Percentiles rank a stretch among this genome's conserved stretches.
Conservation (phyloP, 1,139 yeast species). For the Saccharomyces pastorianus region DNA sequence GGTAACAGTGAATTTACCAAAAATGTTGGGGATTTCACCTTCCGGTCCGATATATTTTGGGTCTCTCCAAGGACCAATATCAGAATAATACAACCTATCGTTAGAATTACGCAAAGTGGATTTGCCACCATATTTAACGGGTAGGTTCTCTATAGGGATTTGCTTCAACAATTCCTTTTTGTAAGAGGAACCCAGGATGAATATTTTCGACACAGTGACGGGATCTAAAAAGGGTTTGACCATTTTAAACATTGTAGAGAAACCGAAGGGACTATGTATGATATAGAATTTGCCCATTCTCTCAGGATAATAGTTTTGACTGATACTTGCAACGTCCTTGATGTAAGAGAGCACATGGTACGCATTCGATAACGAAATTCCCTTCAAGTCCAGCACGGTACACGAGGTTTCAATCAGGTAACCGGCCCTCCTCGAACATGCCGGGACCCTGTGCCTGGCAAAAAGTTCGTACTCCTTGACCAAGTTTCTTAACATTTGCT, state of each 20-base stretch:
- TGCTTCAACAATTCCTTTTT: constrained; percentile 34
- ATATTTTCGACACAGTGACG: constrained; percentile 87
- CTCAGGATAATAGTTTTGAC: constrained; percentile 95
- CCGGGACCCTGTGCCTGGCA: constrained; percentile 73
- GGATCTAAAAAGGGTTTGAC: constrained; percentile 92
- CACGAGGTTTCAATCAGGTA: constrained; percentile 84
- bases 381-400: constrained; percentile 87
- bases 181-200: constrained; percentile 71
- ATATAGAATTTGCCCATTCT: constrained; percentile 94
- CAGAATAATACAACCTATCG: constrained; percentile 76
- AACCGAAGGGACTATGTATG: constrained; percentile 93
- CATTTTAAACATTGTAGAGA: constrained; percentile 79
- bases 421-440: constrained; percentile 76
- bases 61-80: constrained; percentile 95
- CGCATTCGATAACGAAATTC: constrained; percentile 74
- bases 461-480: constrained; percentile 96
- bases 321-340: constrained; percentile 81
- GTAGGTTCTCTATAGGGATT: constrained; percentile 80
- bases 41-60: constrained; percentile 70
- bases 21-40: constrained; percentile 61
- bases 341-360: constrained; percentile 79
- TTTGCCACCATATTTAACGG: constrained; percentile 77
- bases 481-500: constrained; percentile 85
- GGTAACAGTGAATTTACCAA: background rate
- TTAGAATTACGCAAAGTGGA: constrained; percentile 53